Base-by-base conservation (phyloP, 106 monocot species). In the Dioscorea zingiberensis region DNA sequence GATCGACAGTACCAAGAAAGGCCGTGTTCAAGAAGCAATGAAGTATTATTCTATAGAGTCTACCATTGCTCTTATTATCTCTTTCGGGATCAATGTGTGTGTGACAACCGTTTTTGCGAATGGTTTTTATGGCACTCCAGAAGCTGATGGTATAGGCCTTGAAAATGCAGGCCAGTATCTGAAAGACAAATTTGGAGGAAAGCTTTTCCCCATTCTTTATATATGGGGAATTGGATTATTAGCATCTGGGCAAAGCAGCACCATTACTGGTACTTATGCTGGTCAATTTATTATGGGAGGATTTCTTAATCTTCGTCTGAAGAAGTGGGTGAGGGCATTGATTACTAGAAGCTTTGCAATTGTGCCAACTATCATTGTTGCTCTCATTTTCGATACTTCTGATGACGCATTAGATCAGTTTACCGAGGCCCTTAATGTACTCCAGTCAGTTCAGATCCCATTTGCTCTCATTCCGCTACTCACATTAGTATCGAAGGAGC, bases 211-310 rank as follows among this genome's bases (percentile, higher is more conserved):
- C 64, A 80, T 92, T 64, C 82, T 87, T 13, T 87, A 92, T 63
- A 92, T 92, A 10, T 92, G 92, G 92, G 92, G 84, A n/a, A 82
- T 92, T 59, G 92, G 92, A 7, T 71, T 92, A 38, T 58, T 92
- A 62, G 92, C 92, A 60, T 78, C 92, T 44, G 92, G 92, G 27
- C 92, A 92, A 71, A 92, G 92, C 54, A 92, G 92, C 63, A 92
- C 92, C 24, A 87, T 92, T 23, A 92, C 92, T 15, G 92, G 94
- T 18, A 92, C 92, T 12, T 92, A 92, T 74, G 85, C 87, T 48
- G 92, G 92, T 9, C 92, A 92, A 38, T 92, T 92, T 66, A 87
- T 92, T 63, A 92, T 92, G 92, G 82, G 92, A 27, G 92, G 92
- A 48, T 92, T 92, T 76, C 78, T 92, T 13, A 81, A 87, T 77